Evolutionary conservation across 208 protist species (phyloP).

Genomic region (Crithidia bombi): DNA sequence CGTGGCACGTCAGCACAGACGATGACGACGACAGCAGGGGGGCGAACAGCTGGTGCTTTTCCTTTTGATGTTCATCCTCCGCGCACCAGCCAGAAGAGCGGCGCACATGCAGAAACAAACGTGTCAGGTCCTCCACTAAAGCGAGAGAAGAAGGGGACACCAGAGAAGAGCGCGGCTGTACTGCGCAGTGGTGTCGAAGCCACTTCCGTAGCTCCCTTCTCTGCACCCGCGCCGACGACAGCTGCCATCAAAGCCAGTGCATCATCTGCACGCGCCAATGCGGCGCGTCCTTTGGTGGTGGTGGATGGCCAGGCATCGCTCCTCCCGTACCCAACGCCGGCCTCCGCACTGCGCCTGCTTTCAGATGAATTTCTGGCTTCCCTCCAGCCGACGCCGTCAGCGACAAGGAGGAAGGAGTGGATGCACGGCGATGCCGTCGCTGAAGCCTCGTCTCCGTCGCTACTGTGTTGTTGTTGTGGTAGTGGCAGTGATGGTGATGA

Average conservation of each 20-base stretch:
- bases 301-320: slow-evolving; percentile 22
- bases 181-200: not conserved
- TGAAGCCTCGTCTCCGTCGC: not conserved
- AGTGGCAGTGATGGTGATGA: not conserved
- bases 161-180: not conserved
- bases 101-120: no score
- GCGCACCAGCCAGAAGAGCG: no score
- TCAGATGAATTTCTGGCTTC: slow-evolving; percentile 32
- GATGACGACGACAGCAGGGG: not conserved
- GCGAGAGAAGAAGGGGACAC: slow-evolving; percentile 1
- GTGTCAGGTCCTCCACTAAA: slow-evolving; percentile 11
- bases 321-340: slow-evolving; percentile 54
- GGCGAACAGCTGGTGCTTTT: not conserved
- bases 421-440: not conserved
- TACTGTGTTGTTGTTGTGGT: not conserved
- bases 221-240: not conserved
- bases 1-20: not conserved
- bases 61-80: no score
- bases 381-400: not conserved
- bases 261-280: not conserved
- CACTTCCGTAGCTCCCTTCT: not conserved
- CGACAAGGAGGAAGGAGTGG: not conserved
- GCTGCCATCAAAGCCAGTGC: not conserved
- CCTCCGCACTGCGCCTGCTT: slow-evolving; percentile 42
- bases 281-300: slow-evolving; percentile 2